Evolutionary conservation across 225 moss, liverwort and hornwort genomes (phyloP).

Genomic region (Polytrichum commune): DNA sequence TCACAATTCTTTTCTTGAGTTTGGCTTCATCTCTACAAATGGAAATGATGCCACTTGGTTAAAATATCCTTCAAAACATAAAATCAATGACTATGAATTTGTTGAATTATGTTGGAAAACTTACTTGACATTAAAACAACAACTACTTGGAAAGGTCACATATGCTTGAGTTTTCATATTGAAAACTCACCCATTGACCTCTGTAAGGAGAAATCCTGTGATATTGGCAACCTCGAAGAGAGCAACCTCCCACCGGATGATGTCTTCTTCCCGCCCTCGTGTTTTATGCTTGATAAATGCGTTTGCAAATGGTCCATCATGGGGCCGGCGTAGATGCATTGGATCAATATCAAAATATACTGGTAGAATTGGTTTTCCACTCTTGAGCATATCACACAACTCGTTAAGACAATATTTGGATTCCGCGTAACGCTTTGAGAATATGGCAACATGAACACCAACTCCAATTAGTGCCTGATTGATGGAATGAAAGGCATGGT

Average conservation of each 20-base stretch:
- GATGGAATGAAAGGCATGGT: neutral
- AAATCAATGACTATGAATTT: too few species aligned
- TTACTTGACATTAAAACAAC: too few species aligned
- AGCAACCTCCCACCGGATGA: constrained; percentile 2
- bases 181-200: too few species aligned
- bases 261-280: neutral
- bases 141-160: too few species aligned
- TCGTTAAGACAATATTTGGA: constrained; percentile 6
- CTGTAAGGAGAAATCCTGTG: too few species aligned
- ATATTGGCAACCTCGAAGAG: constrained; percentile 1
- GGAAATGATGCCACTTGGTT: too few species aligned
- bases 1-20: too few species aligned
- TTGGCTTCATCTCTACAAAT: neutral
- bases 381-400: constrained; percentile 1
- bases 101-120: too few species aligned
- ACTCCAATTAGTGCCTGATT: neutral
- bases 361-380: neutral
- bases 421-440: constrained; percentile 10
- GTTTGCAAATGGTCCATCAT: constrained; percentile 1
- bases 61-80: too few species aligned
- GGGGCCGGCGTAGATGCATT: neutral
- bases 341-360: constrained; percentile 3
- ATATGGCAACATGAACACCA: constrained; percentile 2
- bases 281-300: neutral
- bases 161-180: too few species aligned